A percentile compares a stretch with the other conserved stretches of the same genome.
Evolutionary conservation across 768 basidiomycete genomes (phyloP).

Genomic region (Mycena crocata): DNA sequence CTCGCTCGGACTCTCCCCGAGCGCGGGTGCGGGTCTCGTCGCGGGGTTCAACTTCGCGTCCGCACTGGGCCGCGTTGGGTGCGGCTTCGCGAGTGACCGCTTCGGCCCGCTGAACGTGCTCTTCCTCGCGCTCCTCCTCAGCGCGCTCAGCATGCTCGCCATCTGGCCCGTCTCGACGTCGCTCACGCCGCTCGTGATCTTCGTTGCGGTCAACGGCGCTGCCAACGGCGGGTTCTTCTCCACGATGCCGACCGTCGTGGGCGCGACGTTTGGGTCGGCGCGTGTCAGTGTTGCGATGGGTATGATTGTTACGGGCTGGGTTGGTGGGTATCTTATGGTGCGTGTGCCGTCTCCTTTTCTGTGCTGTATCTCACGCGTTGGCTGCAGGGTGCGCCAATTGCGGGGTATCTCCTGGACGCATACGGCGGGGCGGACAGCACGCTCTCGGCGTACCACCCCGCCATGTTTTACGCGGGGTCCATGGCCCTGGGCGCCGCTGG

Average conservation of each 20-base stretch:
- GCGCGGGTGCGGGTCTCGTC: slow-evolving; percentile 43
- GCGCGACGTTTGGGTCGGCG: slow-evolving; percentile 42
- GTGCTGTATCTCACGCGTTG: too few relatives aligned
- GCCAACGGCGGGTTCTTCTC: slow-evolving; percentile 49
- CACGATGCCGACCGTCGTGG: slow-evolving; percentile 46
- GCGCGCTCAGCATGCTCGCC: slow-evolving; percentile 43
- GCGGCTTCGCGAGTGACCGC: slow-evolving; percentile 42
- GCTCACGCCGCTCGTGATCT: slow-evolving; percentile 37
- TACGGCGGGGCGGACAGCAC: slow-evolving; percentile 39
- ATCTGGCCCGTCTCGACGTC: slow-evolving; percentile 44
- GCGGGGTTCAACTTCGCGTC: slow-evolving; percentile 49
- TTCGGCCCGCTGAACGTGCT: slow-evolving; percentile 45
- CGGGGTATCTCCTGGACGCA: slow-evolving; percentile 41
- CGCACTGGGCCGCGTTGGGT: slow-evolving; percentile 44
- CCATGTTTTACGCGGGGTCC: slow-evolving; percentile 44
- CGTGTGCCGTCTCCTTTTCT: background rate
- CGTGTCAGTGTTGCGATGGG: slow-evolving; percentile 45
- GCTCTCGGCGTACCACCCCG: slow-evolving; percentile 41
- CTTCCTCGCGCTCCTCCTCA: slow-evolving; percentile 40
- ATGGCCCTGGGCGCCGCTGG: slow-evolving; percentile 40
- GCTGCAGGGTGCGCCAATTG: slow-evolving; percentile 41
- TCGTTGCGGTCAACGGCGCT: slow-evolving; percentile 41
- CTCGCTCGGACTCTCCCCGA: slow-evolving; percentile 39
- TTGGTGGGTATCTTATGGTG: slow-evolving; percentile 38
- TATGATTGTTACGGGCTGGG: slow-evolving; percentile 48